Evolutionary conservation across 345 rosid genomes (phyloP).

Genomic region (Isatis tinctoria): DNA sequence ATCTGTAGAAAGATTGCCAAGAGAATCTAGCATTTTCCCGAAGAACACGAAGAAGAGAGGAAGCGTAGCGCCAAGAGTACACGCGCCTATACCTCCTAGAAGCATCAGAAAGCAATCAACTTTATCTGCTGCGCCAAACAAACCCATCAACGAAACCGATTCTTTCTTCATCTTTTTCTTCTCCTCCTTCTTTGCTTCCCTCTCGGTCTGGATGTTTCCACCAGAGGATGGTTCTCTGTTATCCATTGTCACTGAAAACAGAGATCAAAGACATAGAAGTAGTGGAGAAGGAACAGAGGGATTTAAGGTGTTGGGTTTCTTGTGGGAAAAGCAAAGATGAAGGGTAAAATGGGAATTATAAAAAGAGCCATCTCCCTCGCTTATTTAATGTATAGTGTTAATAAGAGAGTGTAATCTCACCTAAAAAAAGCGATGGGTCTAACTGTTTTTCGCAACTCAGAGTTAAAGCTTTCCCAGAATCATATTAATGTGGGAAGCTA

Average conservation of each 20-base stretch:
- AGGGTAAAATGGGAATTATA: background rate
- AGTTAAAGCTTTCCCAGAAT: conserved; percentile 11
- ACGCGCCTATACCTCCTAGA: conserved; percentile 55
- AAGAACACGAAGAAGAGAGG: conserved; percentile 67
- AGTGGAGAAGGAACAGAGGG: background rate
- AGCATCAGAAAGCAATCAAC: conserved; percentile 54
- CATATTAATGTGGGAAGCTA: background rate
- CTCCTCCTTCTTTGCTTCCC: background rate
- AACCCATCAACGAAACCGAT: conserved; percentile 51
- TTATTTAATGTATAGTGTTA: conserved; percentile 18
- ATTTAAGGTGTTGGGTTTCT: conserved; percentile 3
- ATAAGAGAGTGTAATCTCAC: background rate
- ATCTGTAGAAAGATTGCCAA: conserved; percentile 54
- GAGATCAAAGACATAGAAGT: background rate
- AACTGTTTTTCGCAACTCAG: conserved; percentile 16
- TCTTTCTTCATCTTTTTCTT: conserved; percentile 23
- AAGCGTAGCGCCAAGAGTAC: conserved; percentile 66
- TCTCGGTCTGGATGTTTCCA: background rate
- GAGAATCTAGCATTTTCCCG: conserved; percentile 64
- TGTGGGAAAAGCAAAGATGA: background rate
- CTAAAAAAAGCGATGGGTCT: conserved; percentile 5
- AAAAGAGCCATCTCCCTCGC: conserved; percentile 1
- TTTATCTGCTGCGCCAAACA: conserved; percentile 63
- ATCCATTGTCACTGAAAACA: conserved; percentile 4
- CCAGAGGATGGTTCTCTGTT: background rate